phyloP scores from a whole-genome alignment of 1,284 basidiomycete species.

The Malassezia sp. region DNA sequence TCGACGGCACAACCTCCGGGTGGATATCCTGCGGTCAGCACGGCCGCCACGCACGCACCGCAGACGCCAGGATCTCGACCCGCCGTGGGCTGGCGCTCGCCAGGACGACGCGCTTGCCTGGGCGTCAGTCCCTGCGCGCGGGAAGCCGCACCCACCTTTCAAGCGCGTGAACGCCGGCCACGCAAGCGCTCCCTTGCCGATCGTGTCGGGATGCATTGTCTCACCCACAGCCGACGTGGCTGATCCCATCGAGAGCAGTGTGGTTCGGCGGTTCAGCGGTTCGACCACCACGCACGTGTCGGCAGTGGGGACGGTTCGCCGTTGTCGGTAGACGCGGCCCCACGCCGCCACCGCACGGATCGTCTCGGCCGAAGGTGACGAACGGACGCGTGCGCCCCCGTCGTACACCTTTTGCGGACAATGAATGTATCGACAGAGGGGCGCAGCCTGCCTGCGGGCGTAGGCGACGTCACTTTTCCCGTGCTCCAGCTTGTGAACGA shows the following conservation, averaged over 20 bases:
- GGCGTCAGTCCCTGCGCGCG: too few relatives aligned
- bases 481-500: constrained; percentile 73
- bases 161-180: constrained; percentile 37
- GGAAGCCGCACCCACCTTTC: constrained; percentile 3
- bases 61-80: constrained; percentile 33
- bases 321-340: too few relatives aligned
- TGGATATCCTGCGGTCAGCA: constrained; percentile 60
- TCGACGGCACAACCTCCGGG: constrained; percentile 78
- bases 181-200: constrained; percentile 25
- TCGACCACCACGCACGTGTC: too few relatives aligned
- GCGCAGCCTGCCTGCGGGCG: neutral
- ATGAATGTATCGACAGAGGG: constrained; percentile 13
- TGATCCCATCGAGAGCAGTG: constrained; percentile 4
- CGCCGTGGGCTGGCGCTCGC: constrained; percentile 36
- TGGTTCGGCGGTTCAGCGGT: too few relatives aligned
- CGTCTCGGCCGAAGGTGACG: constrained; percentile 14
- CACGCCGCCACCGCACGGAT: constrained; percentile 5
- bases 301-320: too few relatives aligned
- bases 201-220: constrained; percentile 16
- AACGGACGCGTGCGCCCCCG: too few relatives aligned
- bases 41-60: constrained; percentile 19
- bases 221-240: neutral
- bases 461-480: constrained; percentile 42
- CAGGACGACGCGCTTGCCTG: constrained; percentile 34
- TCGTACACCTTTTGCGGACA: neutral